Conservation (phyloP, 331 rosid species). For the Arachis monticola region DNA sequence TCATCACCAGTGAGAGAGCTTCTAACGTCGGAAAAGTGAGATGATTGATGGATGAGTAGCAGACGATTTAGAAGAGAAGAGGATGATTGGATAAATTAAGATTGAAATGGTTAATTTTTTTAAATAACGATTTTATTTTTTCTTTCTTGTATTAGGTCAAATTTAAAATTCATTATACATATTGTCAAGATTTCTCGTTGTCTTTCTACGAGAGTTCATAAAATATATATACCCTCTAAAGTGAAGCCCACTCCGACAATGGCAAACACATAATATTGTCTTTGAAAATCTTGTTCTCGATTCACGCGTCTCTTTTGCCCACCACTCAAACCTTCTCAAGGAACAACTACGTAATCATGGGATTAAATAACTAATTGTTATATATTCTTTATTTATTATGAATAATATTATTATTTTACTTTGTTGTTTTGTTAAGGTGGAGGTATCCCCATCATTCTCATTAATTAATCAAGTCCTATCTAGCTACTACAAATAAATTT, state of each 20-base stretch:
- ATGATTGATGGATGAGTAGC: too few species aligned
- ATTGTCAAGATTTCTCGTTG: too few species aligned
- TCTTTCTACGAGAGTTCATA: too few species aligned
- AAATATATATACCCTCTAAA: neutral
- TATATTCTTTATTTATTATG: slow-evolving; percentile 2
- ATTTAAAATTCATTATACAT: too few species aligned
- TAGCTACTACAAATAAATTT: neutral
- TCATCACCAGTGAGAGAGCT: too few species aligned
- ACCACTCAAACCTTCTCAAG: slow-evolving; percentile 40
- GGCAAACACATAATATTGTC: slow-evolving; percentile 64
- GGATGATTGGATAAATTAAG: too few species aligned
- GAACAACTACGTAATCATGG: slow-evolving; percentile 38
- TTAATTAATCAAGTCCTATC: slow-evolving; percentile 14
- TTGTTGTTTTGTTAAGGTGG: slow-evolving; percentile 45
- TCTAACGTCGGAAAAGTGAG: too few species aligned
- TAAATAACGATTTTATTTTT: neutral
- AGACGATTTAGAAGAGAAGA: too few species aligned
- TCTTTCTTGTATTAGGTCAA: neutral
- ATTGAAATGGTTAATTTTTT: too few species aligned
- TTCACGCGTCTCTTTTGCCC: slow-evolving; percentile 46
- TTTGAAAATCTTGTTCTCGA: slow-evolving; percentile 33
- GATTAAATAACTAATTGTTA: slow-evolving; percentile 21
- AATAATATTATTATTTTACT: slow-evolving; percentile 24
- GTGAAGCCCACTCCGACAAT: slow-evolving; percentile 45
- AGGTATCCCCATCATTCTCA: slow-evolving; percentile 43